phyloP scores from a whole-genome alignment of 2,329 filamentous ascomycete genomes.

The Penicillium sclerotiorum region DNA sequence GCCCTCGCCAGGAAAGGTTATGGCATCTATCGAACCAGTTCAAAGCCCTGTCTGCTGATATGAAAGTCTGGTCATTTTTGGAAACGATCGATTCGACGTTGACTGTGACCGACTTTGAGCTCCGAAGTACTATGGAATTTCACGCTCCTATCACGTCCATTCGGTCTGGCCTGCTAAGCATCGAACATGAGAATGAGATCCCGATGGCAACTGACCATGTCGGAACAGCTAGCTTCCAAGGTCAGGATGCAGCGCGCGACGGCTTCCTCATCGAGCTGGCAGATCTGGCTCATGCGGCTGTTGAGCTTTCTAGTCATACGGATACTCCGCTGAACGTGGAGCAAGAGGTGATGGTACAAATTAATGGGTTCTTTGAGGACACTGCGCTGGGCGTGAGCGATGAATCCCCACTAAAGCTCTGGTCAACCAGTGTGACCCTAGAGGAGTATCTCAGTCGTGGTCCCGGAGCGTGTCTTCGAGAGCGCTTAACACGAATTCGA shows the following conservation, averaged over 20 bases:
- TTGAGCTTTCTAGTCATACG: conserved; percentile 28
- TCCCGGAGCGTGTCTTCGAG: conserved; percentile 57
- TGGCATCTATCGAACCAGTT: conserved; percentile 58
- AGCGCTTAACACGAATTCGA: conserved; percentile 49
- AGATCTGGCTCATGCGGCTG: conserved; percentile 21
- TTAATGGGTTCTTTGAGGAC: conserved; percentile 66
- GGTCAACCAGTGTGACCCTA: conserved; percentile 33
- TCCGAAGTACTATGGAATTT: conserved; percentile 55
- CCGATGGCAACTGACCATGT: conserved; percentile 36
- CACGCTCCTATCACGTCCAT: conserved; percentile 61
- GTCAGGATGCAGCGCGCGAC: conserved; percentile 30
- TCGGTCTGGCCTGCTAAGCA: conserved; percentile 33
- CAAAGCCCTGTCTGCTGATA: conserved; percentile 58
- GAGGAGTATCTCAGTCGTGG: conserved; percentile 59
- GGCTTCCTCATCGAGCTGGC: conserved; percentile 30
- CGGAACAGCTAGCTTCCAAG: conserved; percentile 35
- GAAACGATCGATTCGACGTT: conserved; percentile 64
- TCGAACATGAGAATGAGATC: conserved; percentile 37
- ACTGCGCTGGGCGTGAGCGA: conserved; percentile 56
- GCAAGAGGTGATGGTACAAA: conserved; percentile 59
- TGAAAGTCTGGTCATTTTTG: conserved; percentile 65
- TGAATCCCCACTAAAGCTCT: conserved; percentile 36
- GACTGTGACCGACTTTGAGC: conserved; percentile 43
- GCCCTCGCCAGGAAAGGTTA: conserved; percentile 54
- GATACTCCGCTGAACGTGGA: conserved; percentile 56